Evolutionary conservation across 169 alveolate genomes (phyloP).

Genomic region (Plasmodium coatneyi): DNA sequence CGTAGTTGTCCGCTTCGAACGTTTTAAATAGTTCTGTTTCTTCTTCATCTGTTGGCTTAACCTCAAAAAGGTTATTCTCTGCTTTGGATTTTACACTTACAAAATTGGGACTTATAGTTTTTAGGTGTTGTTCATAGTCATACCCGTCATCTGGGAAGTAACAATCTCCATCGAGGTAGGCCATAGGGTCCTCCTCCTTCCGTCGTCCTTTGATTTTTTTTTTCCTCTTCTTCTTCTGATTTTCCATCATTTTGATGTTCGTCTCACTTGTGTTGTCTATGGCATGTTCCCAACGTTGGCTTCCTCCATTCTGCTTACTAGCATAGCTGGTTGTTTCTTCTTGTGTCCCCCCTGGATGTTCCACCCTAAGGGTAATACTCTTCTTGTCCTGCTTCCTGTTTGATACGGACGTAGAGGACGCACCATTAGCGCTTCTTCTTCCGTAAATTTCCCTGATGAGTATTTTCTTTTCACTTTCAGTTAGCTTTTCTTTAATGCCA

Average conservation of each 20-base stretch:
- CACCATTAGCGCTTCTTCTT: background rate
- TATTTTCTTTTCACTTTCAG: constrained; percentile 72
- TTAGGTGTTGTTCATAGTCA: constrained; percentile 85
- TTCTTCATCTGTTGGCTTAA: constrained; percentile 58
- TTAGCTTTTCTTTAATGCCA: constrained; percentile 75
- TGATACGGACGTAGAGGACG: background rate
- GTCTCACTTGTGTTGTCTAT: background rate
- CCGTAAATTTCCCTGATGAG: constrained; percentile 55
- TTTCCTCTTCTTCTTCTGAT: background rate
- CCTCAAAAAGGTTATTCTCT: constrained; percentile 33
- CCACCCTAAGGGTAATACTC: background rate
- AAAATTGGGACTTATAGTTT: constrained; percentile 80
- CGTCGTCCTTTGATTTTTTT: constrained; percentile 2
- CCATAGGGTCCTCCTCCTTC: constrained; percentile 10
- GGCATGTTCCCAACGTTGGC: background rate
- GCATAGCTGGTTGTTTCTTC: background rate
- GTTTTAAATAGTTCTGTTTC: constrained; percentile 82
- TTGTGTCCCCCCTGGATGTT: background rate
- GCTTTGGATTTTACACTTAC: constrained; percentile 68
- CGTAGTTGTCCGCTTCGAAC: constrained; percentile 77
- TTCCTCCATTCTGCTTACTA: background rate
- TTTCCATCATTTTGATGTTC: background rate
- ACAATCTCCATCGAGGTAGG: constrained; percentile 84
- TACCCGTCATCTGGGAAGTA: constrained; percentile 87
- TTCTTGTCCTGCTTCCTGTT: background rate